phyloP scores from a whole-genome alignment of 352 stramenopile species.

The Phytophthora citrophthora region DNA sequence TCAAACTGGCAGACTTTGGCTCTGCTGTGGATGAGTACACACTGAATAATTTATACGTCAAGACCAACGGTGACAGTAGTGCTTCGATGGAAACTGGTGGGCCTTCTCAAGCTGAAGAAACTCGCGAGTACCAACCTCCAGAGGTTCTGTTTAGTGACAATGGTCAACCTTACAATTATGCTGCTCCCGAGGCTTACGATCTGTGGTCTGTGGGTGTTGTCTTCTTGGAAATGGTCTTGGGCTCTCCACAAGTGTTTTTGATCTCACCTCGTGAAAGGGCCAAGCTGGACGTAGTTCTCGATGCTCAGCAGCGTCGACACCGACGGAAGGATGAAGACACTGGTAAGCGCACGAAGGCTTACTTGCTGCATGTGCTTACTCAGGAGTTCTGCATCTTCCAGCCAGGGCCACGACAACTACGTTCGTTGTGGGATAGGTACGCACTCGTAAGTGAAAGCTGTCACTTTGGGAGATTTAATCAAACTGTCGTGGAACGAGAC shows the following conservation, averaged over 20 bases:
- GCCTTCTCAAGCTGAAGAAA: slow-evolving; percentile 92
- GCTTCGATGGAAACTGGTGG: slow-evolving; percentile 57
- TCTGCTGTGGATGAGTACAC: slow-evolving; percentile 86
- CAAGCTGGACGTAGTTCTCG: slow-evolving; percentile 89
- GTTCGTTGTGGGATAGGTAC: slow-evolving; percentile 68
- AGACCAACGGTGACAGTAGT: slow-evolving; percentile 57
- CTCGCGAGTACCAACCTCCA: slow-evolving; percentile 94
- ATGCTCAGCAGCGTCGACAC: slow-evolving; percentile 40
- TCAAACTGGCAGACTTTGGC: slow-evolving; percentile 90
- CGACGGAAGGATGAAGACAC: slow-evolving; percentile 25
- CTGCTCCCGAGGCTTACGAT: slow-evolving; percentile 80
- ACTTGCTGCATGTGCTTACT: slow-evolving; percentile 79
- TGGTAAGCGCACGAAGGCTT: slow-evolving; percentile 56
- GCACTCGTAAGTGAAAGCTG: slow-evolving; percentile 82
- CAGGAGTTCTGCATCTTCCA: slow-evolving; percentile 89
- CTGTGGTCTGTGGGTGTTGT: slow-evolving; percentile 95
- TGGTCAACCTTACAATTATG: slow-evolving; percentile 66
- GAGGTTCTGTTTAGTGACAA: slow-evolving; percentile 85
- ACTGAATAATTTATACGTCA: slow-evolving; percentile 72
- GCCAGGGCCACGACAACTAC: slow-evolving; percentile 59
- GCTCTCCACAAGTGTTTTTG: slow-evolving; percentile 90
- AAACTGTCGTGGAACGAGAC: slow-evolving; percentile 91
- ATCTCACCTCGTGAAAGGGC: slow-evolving; percentile 89
- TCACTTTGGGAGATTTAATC: slow-evolving; percentile 92
- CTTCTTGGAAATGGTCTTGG: slow-evolving; percentile 95